Percentiles rank a stretch among this genome's conserved stretches.
phyloP scores from a whole-genome alignment of 164 flowering plant genomes.

The Nymphaea colorata region DNA sequence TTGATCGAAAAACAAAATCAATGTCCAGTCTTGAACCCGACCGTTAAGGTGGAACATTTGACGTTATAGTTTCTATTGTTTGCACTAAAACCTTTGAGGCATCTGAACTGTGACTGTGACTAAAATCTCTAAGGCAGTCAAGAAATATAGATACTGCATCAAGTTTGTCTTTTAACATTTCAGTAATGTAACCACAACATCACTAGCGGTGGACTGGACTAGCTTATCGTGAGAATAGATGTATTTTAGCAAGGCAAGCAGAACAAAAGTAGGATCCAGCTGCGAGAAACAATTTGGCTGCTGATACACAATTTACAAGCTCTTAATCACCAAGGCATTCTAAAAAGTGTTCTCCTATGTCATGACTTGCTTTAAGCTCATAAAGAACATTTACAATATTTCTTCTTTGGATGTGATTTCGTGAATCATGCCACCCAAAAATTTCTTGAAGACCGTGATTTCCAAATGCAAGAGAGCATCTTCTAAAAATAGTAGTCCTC shows the following conservation, averaged over 20 bases:
- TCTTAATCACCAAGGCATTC: conserved; percentile 54
- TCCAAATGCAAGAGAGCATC: conserved; percentile 18
- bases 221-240: conserved; percentile 25
- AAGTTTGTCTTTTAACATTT: conserved; percentile 35
- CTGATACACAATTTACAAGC: conserved; percentile 24
- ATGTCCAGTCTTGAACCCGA: no score
- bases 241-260: conserved; percentile 43
- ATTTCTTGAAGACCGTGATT: conserved; percentile 47
- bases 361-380: conserved; percentile 46
- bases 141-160: conserved; percentile 54
- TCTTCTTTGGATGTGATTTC: conserved; percentile 33
- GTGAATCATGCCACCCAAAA: conserved; percentile 32
- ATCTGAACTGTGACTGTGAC: no score
- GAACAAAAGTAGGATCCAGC: conserved; percentile 57
- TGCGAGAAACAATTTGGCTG: conserved; percentile 39
- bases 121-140: conserved; percentile 62
- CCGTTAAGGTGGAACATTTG: no score
- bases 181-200: conserved; percentile 38
- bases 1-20: no score
- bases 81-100: no score
- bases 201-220: conserved; percentile 26
- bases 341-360: conserved; percentile 40
- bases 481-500: conserved; percentile 37
- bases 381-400: conserved; percentile 65
- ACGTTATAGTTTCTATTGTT: no score